Base-by-base conservation (phyloP, 257 asterid species). In the Plantago major region DNA sequence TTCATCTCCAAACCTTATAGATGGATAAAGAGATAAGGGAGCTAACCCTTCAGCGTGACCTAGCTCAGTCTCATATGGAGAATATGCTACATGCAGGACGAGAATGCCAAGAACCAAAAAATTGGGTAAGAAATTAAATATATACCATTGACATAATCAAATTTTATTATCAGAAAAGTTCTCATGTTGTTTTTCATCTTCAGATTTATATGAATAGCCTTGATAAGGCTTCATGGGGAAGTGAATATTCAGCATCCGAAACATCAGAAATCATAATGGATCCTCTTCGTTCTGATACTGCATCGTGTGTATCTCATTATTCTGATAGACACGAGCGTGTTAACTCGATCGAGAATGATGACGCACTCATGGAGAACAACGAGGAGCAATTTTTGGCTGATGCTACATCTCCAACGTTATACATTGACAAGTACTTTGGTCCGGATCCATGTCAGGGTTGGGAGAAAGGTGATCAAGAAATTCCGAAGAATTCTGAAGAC, bases 381-480 rank as follows among this genome's bases (percentile, higher is more conserved):
- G 99, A 86, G 49, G 95, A 83, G 53, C 96, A 79, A 63, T 89
- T 85, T 61, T 77, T 93, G 66, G 78, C 86, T 0, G 81, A 69
- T 56, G 83, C 80, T 74, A 83, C 84, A 38, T 89, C 97, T 3
- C 97, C 99, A 9, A 67, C 89, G 56, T 47, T 72, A 57, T 79
- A 76, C 70, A 80, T 93, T 42, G 96, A 93, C 44, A 93, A 85
- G 79, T 93, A 87, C 82, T 87, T 93, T 37, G 99, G 97, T 56
- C 97, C 97, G 11, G 97, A 89, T 71, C 96, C 99, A 40, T 77
- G 83, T 44, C 67, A 71, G 40, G 99, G 87, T 37, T 89, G 99
- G 99, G 99, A 92, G 70, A 89, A 85, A 78, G 76, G 73, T 40
- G 68, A 81, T 60, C 82, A 76, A 63, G 73, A 72, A 78, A 57